Base-by-base conservation (phyloP, 257 asterid genomes). In the Scutellaria barbata region DNA sequence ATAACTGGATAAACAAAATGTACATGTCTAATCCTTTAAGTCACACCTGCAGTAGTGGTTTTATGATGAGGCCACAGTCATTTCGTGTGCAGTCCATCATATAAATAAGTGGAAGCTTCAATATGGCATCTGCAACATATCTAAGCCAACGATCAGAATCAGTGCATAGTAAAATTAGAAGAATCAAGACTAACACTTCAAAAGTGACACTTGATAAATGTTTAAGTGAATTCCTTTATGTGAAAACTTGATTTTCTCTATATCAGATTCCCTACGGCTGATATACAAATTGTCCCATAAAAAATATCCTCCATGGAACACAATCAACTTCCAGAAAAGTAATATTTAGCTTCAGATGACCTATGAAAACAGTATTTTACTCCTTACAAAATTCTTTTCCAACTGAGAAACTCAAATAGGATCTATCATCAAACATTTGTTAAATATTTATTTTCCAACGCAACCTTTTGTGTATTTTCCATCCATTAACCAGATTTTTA, bases 11-110 rank as follows among this genome's bases (percentile, higher is more conserved):
- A 9, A 40, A 69, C 66, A 53, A 25, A 67, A 30, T 30, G 35
- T 45, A 39, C 43, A 52, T 17, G 48, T 41, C 46, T 57, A 20
- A 50, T 62, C 30, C 17, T 64, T 58, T 18, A 67, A 66, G 22
- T 76, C 72, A 35, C 73, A 94, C 99, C 99, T 94, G 91, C 77
- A 73, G 78, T 55, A 51, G 61, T 58, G 96, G 78, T 80, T 80
- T 81, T 70, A 85, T 72, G 79, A 91, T 82, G 70, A 74, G 80
- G 80, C 93, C 77, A 82, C 99, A 94, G 88, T 94, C 99, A 45
- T 94, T 94, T 59, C 43, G 79, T 47, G 90, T 82, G 86, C 99
- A 94, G 77, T 94, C 97, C 96, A 94, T 94, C 88, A 86, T 79
- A 82, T 88, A 94, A 69, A 94, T 83, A 41, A 83, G 83, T 6